Evolutionary conservation across 352 stramenopile genomes (phyloP).

Genomic region (Phytophthora palmivora): DNA sequence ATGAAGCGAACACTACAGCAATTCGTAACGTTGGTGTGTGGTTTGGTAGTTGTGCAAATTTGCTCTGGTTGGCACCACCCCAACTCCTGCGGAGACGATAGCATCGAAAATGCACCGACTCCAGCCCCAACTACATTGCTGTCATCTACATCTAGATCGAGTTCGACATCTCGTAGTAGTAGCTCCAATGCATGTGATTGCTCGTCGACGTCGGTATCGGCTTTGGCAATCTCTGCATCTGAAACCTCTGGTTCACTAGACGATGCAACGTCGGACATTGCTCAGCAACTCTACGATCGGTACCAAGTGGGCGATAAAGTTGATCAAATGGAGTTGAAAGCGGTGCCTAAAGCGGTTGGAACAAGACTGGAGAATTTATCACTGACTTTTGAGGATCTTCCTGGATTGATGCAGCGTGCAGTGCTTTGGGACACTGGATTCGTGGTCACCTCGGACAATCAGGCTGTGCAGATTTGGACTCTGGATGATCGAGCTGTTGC

Average conservation of each 20-base stretch:
- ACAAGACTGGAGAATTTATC: slow-evolving; percentile 22
- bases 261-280: slow-evolving; percentile 27
- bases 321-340: slow-evolving; percentile 14
- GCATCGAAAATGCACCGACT: not conserved
- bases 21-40: not conserved
- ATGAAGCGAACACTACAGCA: slow-evolving; percentile 10
- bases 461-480: slow-evolving; percentile 27
- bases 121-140: slow-evolving; percentile 27
- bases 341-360: slow-evolving; percentile 12
- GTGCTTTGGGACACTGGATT: slow-evolving; percentile 48
- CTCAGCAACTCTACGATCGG: slow-evolving; percentile 27
- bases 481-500: slow-evolving; percentile 28
- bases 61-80: slow-evolving; percentile 2
- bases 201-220: slow-evolving; percentile 6
- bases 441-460: slow-evolving; percentile 17
- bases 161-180: slow-evolving; percentile 3
- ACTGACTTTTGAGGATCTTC: slow-evolving; percentile 27
- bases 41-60: slow-evolving; percentile 8
- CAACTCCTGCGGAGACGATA: slow-evolving; percentile 24
- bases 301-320: slow-evolving; percentile 28
- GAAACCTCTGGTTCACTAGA: slow-evolving; percentile 8
- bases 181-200: slow-evolving; percentile 16
- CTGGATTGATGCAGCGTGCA: slow-evolving; percentile 37
- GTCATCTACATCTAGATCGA: slow-evolving; percentile 25
- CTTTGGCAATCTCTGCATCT: not conserved